Conservation (phyloP, 495 filamentous ascomycete genomes). For the Apodospora peruviana region DNA sequence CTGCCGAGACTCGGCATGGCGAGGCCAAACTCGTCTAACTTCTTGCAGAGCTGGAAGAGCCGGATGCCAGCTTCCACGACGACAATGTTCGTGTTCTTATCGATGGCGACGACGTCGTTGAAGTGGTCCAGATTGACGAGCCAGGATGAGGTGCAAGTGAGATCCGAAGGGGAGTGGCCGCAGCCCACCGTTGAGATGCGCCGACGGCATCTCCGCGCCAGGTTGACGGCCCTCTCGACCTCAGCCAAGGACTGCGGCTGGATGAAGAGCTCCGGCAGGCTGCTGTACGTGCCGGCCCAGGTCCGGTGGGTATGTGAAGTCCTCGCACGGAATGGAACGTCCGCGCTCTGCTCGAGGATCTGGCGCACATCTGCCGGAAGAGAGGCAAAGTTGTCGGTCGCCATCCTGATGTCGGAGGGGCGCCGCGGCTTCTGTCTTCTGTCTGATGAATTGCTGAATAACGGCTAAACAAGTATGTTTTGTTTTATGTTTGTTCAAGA, state of each 20-base stretch:
- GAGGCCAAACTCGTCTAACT: conserved; percentile 66
- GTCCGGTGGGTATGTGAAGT: conserved; percentile 74
- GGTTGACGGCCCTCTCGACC: conserved; percentile 72
- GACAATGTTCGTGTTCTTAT: conserved; percentile 57
- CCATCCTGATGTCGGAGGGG: conserved; percentile 5
- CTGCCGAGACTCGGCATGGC: conserved; percentile 86
- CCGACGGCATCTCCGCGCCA: conserved; percentile 76
- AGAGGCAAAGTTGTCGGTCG: conserved; percentile 6
- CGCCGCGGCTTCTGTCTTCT: too few species aligned
- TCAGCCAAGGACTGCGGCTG: conserved; percentile 72
- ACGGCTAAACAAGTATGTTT: too few species aligned
- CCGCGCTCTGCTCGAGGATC: conserved; percentile 22
- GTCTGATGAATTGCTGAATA: too few species aligned
- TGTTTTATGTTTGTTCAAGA: too few species aligned
- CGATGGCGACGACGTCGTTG: conserved; percentile 62
- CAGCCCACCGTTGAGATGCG: conserved; percentile 77
- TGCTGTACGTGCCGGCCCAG: conserved; percentile 93
- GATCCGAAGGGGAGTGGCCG: conserved; percentile 83
- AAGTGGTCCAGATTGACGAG: conserved; percentile 87
- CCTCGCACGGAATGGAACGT: conserved; percentile 69
- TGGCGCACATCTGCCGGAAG: conserved; percentile 17
- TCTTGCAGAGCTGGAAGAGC: conserved; percentile 60
- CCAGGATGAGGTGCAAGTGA: conserved; percentile 94
- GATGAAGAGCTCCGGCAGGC: conserved; percentile 82
- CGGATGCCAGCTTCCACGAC: conserved; percentile 81